These are phyloP conservation scores for Solanum raphanifolium DNA, from an alignment of 257 asterid genomes.

Conservation along the genomic window DNA sequence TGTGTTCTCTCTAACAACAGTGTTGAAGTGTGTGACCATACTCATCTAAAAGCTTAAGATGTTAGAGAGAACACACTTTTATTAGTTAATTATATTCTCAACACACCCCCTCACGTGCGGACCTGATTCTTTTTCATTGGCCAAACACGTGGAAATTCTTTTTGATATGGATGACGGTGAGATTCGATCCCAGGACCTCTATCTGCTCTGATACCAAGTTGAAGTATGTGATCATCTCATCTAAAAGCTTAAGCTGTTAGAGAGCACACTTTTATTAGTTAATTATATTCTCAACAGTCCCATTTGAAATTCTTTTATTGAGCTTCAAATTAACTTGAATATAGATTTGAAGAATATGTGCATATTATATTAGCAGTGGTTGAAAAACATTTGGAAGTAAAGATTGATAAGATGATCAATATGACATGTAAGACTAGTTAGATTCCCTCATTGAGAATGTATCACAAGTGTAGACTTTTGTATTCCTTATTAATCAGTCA, in stretches of 20 bases:
- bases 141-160: not conserved
- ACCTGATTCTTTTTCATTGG: not conserved
- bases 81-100: not conserved
- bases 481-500: not conserved
- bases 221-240: not conserved
- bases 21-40: not conserved
- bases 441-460: not conserved
- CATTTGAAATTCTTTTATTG: not conserved
- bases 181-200: not conserved
- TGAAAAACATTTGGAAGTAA: not conserved
- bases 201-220: not conserved
- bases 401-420: not conserved
- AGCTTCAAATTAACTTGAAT: not conserved
- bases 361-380: not conserved
- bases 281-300: not conserved
- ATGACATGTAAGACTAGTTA: not conserved
- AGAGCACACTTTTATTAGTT: not conserved
- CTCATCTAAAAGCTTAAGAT: not conserved
- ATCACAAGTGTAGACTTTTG: not conserved
- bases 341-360: not conserved
- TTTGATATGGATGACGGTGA: not conserved
- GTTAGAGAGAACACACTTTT: not conserved
- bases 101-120: not conserved
- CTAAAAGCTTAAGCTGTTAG: not conserved
- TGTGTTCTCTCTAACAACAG: not conserved